Base-by-base conservation (phyloP, 2,329 filamentous ascomycete genomes). In the Escovopsis weberi region DNA sequence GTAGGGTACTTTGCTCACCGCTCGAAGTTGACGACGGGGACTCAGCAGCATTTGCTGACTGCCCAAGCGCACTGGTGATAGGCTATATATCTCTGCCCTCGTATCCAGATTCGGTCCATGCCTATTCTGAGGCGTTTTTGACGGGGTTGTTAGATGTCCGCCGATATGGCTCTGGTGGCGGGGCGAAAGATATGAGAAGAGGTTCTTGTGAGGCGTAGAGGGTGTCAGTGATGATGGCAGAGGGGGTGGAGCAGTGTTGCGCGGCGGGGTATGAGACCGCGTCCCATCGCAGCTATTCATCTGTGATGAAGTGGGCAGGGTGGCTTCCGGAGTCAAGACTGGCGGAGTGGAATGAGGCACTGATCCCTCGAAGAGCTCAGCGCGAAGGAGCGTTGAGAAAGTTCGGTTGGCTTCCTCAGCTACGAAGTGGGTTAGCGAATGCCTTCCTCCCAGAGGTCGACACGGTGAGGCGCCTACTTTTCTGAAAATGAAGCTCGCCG, bases 181-280 rank as follows among this genome's bases (percentile, higher is more conserved):
- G 2, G 85, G 82, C 3, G 85, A 88, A 62, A 85, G 80, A 59
- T 94, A 95, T 26, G 83, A 85, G 59, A 98, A 96, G 34, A 98
- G 75, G 51, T 98, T 98, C 65, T 95, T 96, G 62, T 94, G 87
- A 9, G 91, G 91, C 4, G 91, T 98, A 1, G 89, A 94, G 0
- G 91, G 91, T 0, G 89, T 94, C 45, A 91, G 70, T 44, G 78
- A 80, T 2, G 82, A 75, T 10, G 84, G 80, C n/a, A 87, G 63
- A 23, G 75, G 69, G 11, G 77, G 68, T 12, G 72, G 66, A 12
- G 77, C 67, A 15, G 64, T 61, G 51, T 79, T 78, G 45, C 73
- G 78, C 26, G 88, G 88, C 38, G 88, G 88, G 6, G 89, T 95
- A 51, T 82, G 79, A 40, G 85, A 82, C 55, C 84, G 74, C 40